Evolutionary conservation across 495 filamentous ascomycete species (phyloP).

Genomic region (Hypomontagnella submonticulosa): DNA sequence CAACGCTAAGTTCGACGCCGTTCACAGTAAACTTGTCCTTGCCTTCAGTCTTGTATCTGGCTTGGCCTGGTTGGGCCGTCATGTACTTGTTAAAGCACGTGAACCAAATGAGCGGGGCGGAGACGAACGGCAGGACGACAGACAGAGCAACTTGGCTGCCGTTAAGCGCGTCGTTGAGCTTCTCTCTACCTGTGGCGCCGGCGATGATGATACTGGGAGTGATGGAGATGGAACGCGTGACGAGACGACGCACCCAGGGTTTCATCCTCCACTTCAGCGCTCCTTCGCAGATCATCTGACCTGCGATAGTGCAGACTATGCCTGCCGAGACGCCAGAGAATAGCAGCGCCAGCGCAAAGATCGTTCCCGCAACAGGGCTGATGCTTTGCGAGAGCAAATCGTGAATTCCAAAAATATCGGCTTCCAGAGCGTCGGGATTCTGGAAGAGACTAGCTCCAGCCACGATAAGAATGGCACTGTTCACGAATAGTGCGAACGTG

Average conservation of each 20-base stretch:
- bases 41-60: constrained; percentile 49
- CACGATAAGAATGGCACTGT: constrained; percentile 89
- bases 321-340: constrained; percentile 82
- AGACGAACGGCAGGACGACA: constrained; percentile 83
- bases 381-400: constrained; percentile 75
- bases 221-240: constrained; percentile 80
- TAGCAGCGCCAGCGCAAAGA: constrained; percentile 81
- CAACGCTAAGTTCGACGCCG: constrained; percentile 12
- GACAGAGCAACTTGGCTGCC: constrained; percentile 84
- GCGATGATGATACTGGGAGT: constrained; percentile 85
- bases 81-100: constrained; percentile 85
- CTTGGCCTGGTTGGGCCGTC: constrained; percentile 65
- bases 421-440: constrained; percentile 65
- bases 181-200: constrained; percentile 76
- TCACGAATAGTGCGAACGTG: constrained; percentile 94
- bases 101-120: constrained; percentile 86
- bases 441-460: constrained; percentile 82
- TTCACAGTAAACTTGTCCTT: constrained; percentile 29
- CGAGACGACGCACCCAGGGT: constrained; percentile 77
- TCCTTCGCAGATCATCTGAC: constrained; percentile 85
- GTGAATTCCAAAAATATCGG: constrained; percentile 86
- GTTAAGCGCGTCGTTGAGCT: constrained; percentile 77
- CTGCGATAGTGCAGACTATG: constrained; percentile 85
- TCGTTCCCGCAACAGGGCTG: constrained; percentile 74
- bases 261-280: constrained; percentile 75